Evolutionary conservation across 306 rosid genomes (phyloP).

Genomic region (Fragaria ananassa): DNA sequence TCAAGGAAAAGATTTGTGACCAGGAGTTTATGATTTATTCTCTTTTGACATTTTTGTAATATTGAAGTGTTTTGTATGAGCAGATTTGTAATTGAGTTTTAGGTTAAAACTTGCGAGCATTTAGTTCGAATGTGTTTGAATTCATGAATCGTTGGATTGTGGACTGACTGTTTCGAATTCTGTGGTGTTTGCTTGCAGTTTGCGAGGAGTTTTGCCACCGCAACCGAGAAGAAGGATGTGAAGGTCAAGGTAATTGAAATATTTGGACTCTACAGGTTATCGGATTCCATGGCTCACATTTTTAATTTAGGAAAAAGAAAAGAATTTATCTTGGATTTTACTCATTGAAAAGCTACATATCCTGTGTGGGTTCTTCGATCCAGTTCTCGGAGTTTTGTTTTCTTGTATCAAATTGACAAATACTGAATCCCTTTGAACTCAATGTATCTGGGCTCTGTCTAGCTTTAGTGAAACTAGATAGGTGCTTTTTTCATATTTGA

Average conservation of each 20-base stretch:
- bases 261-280: background rate
- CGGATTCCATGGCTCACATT: background rate
- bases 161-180: conserved; percentile 16
- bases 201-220: conserved; percentile 52
- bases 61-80: background rate
- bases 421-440: background rate
- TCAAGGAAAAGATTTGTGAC: background rate
- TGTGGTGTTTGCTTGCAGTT: conserved; percentile 45
- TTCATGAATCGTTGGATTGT: background rate
- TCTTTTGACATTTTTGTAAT: background rate
- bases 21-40: background rate
- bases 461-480: background rate
- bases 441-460: background rate
- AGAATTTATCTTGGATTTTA: background rate
- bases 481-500: background rate
- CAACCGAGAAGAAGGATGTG: conserved; percentile 49
- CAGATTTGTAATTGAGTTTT: background rate
- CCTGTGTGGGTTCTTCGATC: no score
- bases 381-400: no score
- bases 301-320: background rate
- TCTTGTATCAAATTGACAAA: background rate
- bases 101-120: background rate
- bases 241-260: conserved; percentile 58
- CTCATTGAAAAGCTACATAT: background rate
- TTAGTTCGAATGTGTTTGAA: background rate